These are phyloP conservation scores for Periconia sp. DNA, from an alignment of 2,329 filamentous ascomycete genomes.

Conservation along the genomic window DNA sequence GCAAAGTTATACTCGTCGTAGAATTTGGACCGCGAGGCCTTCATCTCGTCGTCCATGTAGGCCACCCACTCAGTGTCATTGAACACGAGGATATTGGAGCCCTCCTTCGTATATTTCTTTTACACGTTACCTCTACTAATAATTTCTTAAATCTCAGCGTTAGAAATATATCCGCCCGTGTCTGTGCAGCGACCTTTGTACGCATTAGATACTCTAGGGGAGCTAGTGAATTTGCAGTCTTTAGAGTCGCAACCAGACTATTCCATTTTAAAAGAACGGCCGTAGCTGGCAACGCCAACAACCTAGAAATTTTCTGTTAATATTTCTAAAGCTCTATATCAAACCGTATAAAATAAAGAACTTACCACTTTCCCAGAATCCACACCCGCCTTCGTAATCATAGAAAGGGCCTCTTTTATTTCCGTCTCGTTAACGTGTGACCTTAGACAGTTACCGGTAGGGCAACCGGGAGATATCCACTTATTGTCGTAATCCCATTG, in stretches of 20 bases:
- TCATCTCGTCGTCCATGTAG: conserved; percentile 23
- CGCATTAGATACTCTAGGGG: conserved; percentile 26
- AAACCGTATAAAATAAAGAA: not conserved
- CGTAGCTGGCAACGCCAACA: conserved; percentile 40
- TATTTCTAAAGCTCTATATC: not conserved
- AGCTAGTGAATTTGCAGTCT: conserved; percentile 37
- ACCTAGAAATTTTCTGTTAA: conserved; percentile 4
- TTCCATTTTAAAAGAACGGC: conserved; percentile 39
- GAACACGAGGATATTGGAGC: conserved; percentile 18
- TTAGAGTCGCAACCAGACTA: conserved; percentile 28
- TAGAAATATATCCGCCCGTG: conserved; percentile 43
- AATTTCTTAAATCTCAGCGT: conserved; percentile 44
- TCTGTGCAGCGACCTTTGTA: conserved; percentile 39
- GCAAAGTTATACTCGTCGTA: conserved; percentile 30
- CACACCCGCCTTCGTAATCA: conserved; percentile 43
- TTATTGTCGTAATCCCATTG: conserved; percentile 46
- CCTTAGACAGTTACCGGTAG: conserved; percentile 29
- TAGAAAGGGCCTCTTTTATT: conserved; percentile 34
- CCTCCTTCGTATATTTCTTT: conserved; percentile 1
- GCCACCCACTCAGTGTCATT: conserved; percentile 21
- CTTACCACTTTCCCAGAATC: conserved; percentile 25
- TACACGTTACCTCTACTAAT: conserved; percentile 11
- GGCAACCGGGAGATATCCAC: conserved; percentile 31
- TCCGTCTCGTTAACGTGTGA: conserved; percentile 44
- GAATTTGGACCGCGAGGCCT: conserved; percentile 16